Conservation (phyloP, 805 yeast genomes). For the Yarrowia sp. region DNA sequence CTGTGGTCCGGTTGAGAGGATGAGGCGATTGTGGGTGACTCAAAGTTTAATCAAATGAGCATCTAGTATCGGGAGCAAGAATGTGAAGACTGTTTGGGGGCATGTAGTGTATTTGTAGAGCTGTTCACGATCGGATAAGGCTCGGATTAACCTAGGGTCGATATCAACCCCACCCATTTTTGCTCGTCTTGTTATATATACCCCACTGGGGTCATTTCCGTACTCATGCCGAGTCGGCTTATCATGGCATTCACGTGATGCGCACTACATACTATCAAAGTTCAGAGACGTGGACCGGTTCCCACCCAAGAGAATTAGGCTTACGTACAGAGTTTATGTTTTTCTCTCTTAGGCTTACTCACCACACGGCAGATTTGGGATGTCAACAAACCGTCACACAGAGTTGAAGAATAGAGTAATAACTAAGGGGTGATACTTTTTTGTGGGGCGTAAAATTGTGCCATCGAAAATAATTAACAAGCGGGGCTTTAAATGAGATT, state of each 20-base stretch:
- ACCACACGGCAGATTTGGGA: neutral
- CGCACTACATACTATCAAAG: slow-evolving; percentile 20
- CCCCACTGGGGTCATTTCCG: neutral
- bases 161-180: neutral
- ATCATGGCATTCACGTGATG: slow-evolving; percentile 15
- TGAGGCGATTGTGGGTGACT: slow-evolving; percentile 16
- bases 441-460: neutral
- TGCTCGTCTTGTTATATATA: neutral
- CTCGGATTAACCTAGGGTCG: neutral
- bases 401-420: neutral
- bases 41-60: neutral
- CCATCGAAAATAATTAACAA: neutral
- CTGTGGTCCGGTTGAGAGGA: slow-evolving; percentile 9
- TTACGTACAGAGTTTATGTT: neutral
- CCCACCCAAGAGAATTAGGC: neutral
- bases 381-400: neutral
- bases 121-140: neutral
- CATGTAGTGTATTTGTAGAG: neutral
- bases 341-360: neutral
- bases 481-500: neutral
- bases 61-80: slow-evolving; percentile 17
- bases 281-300: slow-evolving; percentile 12
- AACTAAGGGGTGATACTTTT: neutral
- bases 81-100: neutral
- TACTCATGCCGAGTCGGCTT: slow-evolving; percentile 24